These are phyloP conservation scores for Diaporthe vexans DNA, from an alignment of 2,329 filamentous ascomycete species.

Conservation along the genomic window DNA sequence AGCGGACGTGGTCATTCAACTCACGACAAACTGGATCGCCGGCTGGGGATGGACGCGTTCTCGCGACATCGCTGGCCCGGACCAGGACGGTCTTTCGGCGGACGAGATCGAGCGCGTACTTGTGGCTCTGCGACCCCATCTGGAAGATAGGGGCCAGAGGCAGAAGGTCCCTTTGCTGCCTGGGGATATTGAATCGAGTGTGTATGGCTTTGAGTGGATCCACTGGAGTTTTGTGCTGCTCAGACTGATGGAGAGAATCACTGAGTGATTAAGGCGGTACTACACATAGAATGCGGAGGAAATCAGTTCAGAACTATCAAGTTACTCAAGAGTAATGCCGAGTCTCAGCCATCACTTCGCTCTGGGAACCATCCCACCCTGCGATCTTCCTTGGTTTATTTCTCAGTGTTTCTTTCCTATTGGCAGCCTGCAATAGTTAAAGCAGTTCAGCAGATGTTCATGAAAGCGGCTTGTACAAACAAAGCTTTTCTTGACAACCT, in stretches of 20 bases:
- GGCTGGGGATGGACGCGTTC: slow-evolving; percentile 14
- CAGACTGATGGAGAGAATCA: background rate
- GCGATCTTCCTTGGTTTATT: too few relatives aligned
- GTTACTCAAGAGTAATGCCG: background rate
- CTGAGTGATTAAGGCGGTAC: background rate
- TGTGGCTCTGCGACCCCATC: background rate
- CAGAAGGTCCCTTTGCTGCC: background rate
- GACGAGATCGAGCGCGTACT: background rate
- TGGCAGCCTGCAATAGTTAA: too few relatives aligned
- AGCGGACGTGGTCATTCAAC: background rate
- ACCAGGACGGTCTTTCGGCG: background rate
- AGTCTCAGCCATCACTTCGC: background rate
- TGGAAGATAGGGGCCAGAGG: background rate
- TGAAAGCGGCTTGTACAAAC: too few relatives aligned
- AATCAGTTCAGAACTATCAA: background rate
- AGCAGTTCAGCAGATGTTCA: too few relatives aligned
- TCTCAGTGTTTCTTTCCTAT: background rate
- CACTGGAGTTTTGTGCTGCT: slow-evolving; percentile 5
- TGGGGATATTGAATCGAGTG: background rate
- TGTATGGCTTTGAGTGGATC: slow-evolving; percentile 20
- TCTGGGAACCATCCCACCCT: too few relatives aligned
- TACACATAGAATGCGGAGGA: background rate
- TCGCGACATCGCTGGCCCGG: background rate
- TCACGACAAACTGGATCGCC: slow-evolving; percentile 9
- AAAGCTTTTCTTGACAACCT: too few relatives aligned